Conservation (phyloP, 2,329 filamentous ascomycete genomes). For the Cercospora beticola region DNA sequence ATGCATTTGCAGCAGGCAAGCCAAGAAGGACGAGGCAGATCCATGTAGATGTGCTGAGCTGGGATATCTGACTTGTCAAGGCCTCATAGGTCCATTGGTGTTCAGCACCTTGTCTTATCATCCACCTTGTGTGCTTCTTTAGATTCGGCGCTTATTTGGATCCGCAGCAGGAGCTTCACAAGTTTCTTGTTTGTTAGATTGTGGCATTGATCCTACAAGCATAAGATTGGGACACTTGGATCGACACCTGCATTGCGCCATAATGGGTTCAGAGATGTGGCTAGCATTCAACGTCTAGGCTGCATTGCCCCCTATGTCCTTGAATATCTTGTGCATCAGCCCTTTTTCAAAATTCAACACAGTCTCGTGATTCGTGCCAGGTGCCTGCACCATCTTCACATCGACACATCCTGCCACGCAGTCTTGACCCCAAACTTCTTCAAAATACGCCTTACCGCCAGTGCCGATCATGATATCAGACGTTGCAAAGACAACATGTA, state of each 20-base stretch:
- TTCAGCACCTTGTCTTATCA: not conserved
- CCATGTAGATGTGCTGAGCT: slow-evolving; percentile 4
- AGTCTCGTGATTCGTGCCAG: slow-evolving; percentile 45
- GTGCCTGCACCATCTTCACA: slow-evolving; percentile 36
- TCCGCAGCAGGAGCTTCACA: not conserved
- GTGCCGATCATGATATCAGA: slow-evolving; percentile 47
- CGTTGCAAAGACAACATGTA: slow-evolving; percentile 41
- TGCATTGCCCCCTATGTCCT: slow-evolving; percentile 15
- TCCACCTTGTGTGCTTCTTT: not conserved
- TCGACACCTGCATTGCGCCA: not conserved
- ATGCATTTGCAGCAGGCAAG: slow-evolving; percentile 4
- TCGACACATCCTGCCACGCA: slow-evolving; percentile 36
- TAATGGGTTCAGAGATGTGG: not conserved
- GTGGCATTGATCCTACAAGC: not conserved
- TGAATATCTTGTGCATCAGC: slow-evolving; percentile 27
- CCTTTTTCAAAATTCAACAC: slow-evolving; percentile 30
- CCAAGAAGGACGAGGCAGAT: not conserved
- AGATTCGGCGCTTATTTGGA: not conserved
- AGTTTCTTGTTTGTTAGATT: not conserved
- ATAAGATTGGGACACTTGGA: not conserved
- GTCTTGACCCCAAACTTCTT: slow-evolving; percentile 42
- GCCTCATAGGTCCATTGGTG: not conserved
- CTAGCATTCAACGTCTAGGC: not conserved
- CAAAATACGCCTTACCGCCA: slow-evolving; percentile 45
- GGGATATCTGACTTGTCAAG: slow-evolving; percentile 3